A percentile compares a stretch with the other conserved stretches of the same genome.
Evolutionary conservation across 768 basidiomycete genomes (phyloP).

Genomic region (Pleurotus ostreatus): DNA sequence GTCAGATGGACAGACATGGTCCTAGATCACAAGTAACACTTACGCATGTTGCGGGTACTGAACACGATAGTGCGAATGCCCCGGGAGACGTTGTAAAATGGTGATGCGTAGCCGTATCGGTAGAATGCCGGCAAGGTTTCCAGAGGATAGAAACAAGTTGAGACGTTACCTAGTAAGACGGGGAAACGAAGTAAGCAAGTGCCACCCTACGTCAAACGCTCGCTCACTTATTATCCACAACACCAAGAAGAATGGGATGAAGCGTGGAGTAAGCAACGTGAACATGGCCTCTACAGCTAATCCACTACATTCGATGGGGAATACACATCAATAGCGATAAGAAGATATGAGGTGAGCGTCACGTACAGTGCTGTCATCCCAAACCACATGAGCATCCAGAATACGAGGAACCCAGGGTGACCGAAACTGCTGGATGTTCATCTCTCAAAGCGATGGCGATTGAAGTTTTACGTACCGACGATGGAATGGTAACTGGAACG

Average conservation of each 20-base stretch:
- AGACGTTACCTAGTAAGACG: constrained; percentile 38
- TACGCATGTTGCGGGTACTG: constrained; percentile 56
- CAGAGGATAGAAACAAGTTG: constrained; percentile 54
- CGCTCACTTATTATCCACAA: constrained; percentile 50
- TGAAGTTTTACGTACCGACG: constrained; percentile 31
- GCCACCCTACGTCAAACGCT: neutral
- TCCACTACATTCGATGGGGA: constrained; percentile 33
- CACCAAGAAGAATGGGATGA: constrained; percentile 59
- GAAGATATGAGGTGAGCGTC: neutral
- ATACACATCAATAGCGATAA: neutral
- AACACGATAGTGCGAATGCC: constrained; percentile 62
- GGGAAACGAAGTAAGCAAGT: neutral
- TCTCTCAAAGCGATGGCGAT: neutral
- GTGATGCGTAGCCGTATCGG: constrained; percentile 65
- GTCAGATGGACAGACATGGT: neutral
- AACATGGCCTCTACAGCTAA: constrained; percentile 58
- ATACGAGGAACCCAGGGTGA: constrained; percentile 51
- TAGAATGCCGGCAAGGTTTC: constrained; percentile 53
- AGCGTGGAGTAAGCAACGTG: constrained; percentile 47
- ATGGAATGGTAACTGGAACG: constrained; percentile 54
- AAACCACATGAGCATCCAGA: constrained; percentile 63
- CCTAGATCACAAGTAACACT: constrained; percentile 16
- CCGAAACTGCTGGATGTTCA: constrained; percentile 32
- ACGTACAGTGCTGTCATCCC: constrained; percentile 56
- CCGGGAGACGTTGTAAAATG: constrained; percentile 68